Evolutionary conservation across 2,329 filamentous ascomycete genomes (phyloP).

Genomic region (Monosporascus sp.): DNA sequence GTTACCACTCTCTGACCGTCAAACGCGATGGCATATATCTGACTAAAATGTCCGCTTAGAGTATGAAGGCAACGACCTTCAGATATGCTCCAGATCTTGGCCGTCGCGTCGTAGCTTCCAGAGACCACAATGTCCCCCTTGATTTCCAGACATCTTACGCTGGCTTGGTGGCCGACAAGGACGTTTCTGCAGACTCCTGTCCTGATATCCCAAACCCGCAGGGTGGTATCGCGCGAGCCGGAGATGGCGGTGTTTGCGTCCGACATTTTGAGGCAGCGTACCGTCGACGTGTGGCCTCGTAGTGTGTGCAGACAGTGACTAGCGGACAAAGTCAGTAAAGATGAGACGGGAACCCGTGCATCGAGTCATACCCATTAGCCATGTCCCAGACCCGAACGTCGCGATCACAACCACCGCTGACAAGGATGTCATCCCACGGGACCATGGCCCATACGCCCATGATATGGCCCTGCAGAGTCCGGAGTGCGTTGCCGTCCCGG

Average conservation of each 20-base stretch:
- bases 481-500: constrained; percentile 79
- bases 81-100: constrained; percentile 95
- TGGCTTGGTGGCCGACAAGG: constrained; percentile 89
- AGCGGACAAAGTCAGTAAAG: constrained; percentile 21
- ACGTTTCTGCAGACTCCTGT: constrained; percentile 87
- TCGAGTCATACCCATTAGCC: constrained; percentile 67
- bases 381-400: constrained; percentile 98
- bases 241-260: constrained; percentile 92
- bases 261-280: constrained; percentile 96
- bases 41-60: constrained; percentile 90
- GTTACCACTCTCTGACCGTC: constrained; percentile 91
- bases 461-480: constrained; percentile 87
- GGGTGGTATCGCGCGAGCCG: constrained; percentile 87
- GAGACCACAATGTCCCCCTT: constrained; percentile 97
- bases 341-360: background rate
- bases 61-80: constrained; percentile 89
- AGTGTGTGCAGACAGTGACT: constrained; percentile 75
- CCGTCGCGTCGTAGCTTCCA: constrained; percentile 95
- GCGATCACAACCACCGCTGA: constrained; percentile 92
- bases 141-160: constrained; percentile 90
- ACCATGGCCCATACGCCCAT: constrained; percentile 99
- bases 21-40: constrained; percentile 98
- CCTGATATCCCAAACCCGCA: constrained; percentile 90
- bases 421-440: constrained; percentile 89
- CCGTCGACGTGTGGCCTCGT: constrained; percentile 92